Conservation (phyloP, 768 basidiomycete genomes). For the Daedaleopsis nitida region DNA sequence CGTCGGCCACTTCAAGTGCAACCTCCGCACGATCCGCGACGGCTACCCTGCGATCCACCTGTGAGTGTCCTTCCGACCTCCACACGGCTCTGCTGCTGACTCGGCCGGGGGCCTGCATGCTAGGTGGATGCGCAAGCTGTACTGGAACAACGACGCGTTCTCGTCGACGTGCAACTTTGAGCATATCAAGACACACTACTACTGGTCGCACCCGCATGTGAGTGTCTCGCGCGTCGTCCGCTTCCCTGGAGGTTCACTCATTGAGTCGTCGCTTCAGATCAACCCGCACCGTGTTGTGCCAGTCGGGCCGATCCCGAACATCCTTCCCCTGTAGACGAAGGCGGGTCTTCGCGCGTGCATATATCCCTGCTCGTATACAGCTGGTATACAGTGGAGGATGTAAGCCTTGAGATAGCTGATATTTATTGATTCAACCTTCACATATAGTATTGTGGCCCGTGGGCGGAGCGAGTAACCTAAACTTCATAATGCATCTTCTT, state of each 20-base stretch:
- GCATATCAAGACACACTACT: constrained; percentile 81
- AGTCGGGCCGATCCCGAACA: constrained; percentile 67
- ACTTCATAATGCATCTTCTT: too few species aligned
- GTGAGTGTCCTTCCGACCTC: constrained; percentile 33
- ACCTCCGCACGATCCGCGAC: constrained; percentile 79
- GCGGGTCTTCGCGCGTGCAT: too few species aligned
- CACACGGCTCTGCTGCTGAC: too few species aligned
- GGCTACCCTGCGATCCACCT: constrained; percentile 84
- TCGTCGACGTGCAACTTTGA: constrained; percentile 85
- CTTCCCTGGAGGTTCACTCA: not conserved
- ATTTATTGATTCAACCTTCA: too few species aligned
- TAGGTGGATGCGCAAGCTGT: constrained; percentile 84
- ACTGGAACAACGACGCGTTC: constrained; percentile 92
- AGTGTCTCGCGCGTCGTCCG: not conserved
- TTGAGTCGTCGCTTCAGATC: constrained; percentile 44
- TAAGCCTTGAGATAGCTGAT: too few species aligned
- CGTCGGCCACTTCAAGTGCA: constrained; percentile 92
- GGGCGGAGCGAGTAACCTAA: too few species aligned
- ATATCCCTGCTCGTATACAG: too few species aligned
- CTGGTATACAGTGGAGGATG: too few species aligned
- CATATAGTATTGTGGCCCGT: too few species aligned
- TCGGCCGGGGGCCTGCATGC: too few species aligned
- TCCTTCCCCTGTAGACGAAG: constrained; percentile 54
- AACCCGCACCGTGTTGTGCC: constrained; percentile 81
- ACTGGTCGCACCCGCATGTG: constrained; percentile 58